Percentiles rank a stretch among this genome's conserved stretches.
phyloP scores from a whole-genome alignment of 2,329 filamentous ascomycete species.

The Cytospora piceicola region DNA sequence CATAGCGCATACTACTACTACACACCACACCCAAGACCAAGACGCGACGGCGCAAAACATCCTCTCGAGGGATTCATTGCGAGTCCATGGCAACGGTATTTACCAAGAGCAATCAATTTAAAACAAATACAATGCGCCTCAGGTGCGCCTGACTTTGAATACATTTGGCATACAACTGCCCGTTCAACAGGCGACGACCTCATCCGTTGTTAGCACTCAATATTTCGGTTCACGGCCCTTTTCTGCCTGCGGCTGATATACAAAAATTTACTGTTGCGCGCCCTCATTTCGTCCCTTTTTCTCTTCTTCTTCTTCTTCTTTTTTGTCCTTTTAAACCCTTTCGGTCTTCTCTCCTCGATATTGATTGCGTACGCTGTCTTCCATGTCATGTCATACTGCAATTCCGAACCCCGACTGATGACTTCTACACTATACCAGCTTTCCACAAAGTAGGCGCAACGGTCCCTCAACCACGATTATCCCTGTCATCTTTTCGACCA shows the following conservation, averaged over 20 bases:
- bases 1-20: neutral
- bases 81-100: conserved; percentile 1
- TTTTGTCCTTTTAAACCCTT: neutral
- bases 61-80: neutral
- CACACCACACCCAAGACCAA: neutral
- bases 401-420: conserved; percentile 7
- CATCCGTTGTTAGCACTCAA: neutral
- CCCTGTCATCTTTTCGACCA: conserved; percentile 26
- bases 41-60: neutral
- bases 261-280: neutral
- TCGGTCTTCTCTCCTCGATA: neutral
- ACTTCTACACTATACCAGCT: conserved; percentile 11
- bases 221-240: neutral
- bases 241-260: neutral
- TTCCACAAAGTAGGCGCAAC: conserved; percentile 27
- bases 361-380: conserved; percentile 6
- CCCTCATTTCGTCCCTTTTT: neutral
- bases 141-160: neutral
- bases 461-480: conserved; percentile 29
- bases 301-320: neutral
- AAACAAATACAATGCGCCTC: neutral
- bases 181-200: neutral
- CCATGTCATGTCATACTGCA: neutral
- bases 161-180: neutral
- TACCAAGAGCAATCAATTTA: neutral